These are phyloP conservation scores for Plasmodium fragile DNA, from an alignment of 169 alveolate genomes.

Conservation along the genomic window DNA sequence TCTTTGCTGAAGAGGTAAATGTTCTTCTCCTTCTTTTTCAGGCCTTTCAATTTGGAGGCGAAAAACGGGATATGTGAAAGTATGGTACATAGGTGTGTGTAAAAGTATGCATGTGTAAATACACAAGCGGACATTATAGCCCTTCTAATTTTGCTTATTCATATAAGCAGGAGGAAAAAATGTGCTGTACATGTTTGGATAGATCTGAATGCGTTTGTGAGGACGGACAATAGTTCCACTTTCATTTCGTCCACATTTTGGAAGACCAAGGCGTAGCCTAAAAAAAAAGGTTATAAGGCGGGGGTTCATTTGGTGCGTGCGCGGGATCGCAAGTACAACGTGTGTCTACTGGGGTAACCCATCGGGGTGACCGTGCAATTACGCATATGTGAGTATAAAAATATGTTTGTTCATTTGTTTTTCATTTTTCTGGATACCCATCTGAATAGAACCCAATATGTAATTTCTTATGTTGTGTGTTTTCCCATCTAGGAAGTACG, in stretches of 20 bases:
- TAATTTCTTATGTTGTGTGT: constrained; percentile 35
- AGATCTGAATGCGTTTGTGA: constrained; percentile 62
- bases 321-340: not conserved
- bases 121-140: not conserved
- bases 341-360: not conserved
- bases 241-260: constrained; percentile 57
- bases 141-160: not conserved
- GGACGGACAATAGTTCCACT: constrained; percentile 45
- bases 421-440: constrained; percentile 16
- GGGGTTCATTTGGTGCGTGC: not conserved
- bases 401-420: not conserved
- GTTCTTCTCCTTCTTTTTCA: constrained; percentile 53
- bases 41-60: constrained; percentile 31
- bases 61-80: not conserved
- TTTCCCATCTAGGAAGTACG: constrained; percentile 15
- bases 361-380: not conserved
- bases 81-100: not conserved
- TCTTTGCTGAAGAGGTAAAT: constrained; percentile 65
- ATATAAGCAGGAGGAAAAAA: not conserved
- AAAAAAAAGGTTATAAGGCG: not conserved
- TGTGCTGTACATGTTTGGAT: constrained; percentile 64
- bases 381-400: not conserved
- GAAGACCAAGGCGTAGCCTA: constrained; percentile 63
- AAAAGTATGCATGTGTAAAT: not conserved
- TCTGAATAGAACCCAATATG: constrained; percentile 54